These are phyloP conservation scores for Dinochytrium kinnereticum DNA, from an alignment of 371 early-diverging fungal species.

Conservation along the genomic window DNA sequence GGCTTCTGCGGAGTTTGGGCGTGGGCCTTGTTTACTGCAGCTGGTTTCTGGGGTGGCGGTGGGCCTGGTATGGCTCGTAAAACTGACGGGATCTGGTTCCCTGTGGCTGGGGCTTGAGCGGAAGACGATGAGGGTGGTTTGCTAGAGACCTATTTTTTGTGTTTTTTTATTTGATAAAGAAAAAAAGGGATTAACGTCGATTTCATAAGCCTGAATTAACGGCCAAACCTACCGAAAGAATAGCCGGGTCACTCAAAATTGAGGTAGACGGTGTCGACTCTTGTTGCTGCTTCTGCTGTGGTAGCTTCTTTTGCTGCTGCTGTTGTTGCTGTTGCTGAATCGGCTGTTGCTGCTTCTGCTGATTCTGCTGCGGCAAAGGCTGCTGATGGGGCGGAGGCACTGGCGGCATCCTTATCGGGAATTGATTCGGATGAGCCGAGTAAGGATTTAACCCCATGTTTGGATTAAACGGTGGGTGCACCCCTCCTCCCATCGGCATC, in stretches of 20 bases:
- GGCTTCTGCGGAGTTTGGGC: not conserved
- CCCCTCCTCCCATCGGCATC: not conserved
- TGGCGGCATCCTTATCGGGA: too few relatives aligned
- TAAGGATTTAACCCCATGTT: not conserved
- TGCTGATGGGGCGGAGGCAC: not conserved
- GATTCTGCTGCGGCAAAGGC: not conserved
- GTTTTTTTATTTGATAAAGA: not conserved
- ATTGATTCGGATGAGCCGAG: too few relatives aligned
- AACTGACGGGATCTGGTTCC: not conserved
- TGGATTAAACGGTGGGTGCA: not conserved
- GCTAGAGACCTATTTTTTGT: not conserved
- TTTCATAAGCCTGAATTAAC: not conserved
- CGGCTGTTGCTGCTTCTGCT: not conserved
- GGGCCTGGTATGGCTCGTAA: not conserved
- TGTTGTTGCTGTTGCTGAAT: not conserved
- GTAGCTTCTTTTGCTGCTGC: not conserved
- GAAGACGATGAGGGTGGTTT: not conserved
- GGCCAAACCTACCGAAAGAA: constrained; percentile 34
- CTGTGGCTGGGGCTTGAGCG: not conserved
- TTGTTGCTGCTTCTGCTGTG: not conserved
- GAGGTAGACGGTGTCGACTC: not conserved
- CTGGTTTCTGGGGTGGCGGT: not conserved
- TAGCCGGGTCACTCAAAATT: constrained; percentile 37
- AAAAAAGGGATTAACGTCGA: not conserved
- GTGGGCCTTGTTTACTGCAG: not conserved